Evolutionary conservation across 1,284 basidiomycete genomes (phyloP).

Genomic region (Phellopilus nigrolimitatus): DNA sequence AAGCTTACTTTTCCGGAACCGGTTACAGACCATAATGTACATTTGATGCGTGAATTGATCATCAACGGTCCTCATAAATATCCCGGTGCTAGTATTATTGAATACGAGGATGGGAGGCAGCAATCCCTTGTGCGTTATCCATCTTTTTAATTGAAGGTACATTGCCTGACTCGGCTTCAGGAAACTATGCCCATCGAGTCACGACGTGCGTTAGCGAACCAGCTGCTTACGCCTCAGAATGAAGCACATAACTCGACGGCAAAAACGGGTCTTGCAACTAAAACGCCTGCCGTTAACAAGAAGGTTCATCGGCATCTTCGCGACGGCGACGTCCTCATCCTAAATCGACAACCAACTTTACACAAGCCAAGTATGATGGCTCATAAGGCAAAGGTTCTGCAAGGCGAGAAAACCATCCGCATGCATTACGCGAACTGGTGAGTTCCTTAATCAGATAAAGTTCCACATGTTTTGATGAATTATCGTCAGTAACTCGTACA

Average conservation of each 20-base stretch:
- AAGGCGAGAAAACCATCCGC: conserved; percentile 97
- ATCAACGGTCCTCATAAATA: conserved; percentile 88
- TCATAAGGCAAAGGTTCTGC: conserved; percentile 88
- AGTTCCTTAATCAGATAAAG: conserved; percentile 27
- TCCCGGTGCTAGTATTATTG: conserved; percentile 93
- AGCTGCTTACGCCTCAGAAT: conserved; percentile 90
- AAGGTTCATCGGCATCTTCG: conserved; percentile 95
- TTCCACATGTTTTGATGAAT: conserved; percentile 12
- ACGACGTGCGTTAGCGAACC: conserved; percentile 95
- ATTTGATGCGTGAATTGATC: conserved; percentile 86
- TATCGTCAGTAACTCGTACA: conserved; percentile 85
- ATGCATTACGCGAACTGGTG: conserved; percentile 99
- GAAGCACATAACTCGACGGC: conserved; percentile 47
- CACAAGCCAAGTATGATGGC: conserved; percentile 99
- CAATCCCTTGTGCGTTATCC: conserved; percentile 62
- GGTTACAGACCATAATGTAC: conserved; percentile 89
- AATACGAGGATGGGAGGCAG: conserved; percentile 90
- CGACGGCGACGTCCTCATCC: conserved; percentile 93
- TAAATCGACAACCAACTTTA: conserved; percentile 97
- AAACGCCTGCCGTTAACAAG: conserved; percentile 83
- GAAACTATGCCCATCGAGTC: conserved; percentile 85
- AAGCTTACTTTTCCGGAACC: conserved; percentile 98
- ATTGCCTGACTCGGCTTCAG: conserved; percentile 34
- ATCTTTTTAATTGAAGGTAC: conserved; percentile 5
- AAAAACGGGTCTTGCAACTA: conserved; percentile 59